Base-by-base conservation (phyloP, 2,329 filamentous ascomycete genomes). In the Dryadomyces quercivorus region DNA sequence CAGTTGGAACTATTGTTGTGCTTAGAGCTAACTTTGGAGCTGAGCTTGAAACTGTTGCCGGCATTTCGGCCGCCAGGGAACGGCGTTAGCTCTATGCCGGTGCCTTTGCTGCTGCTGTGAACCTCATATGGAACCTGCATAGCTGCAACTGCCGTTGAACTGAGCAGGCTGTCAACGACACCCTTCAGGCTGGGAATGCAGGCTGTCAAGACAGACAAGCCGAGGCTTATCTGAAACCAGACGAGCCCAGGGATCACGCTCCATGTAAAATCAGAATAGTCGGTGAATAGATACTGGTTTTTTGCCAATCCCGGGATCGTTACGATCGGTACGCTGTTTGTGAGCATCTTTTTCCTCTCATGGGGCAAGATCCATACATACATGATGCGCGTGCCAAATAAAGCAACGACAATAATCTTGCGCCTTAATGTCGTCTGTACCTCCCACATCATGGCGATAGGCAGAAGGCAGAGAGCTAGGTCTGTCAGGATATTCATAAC, bases 181-280 rank as follows among this genome's bases (percentile, higher is more conserved):
- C 55, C 46, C 55, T 59, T 60, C n/a, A 58, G 54, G 50, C 58
- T 58, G 10, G 59, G 58, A 10, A 58, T 58, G 48, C 56, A 58
- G n/a, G 59, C 59, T 8, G 58, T 60, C 36, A 60, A 49, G 2
- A 60, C 51, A 16, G 59, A 60, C 5, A 60, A 55, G 38, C 53
- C 49, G 34, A 52, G 52, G 13, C 51, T 54, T 16, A 56, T 38
- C 38, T 58, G 56, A 9, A 45, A 45, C 52, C 52, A 54, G 46
- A 54, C 22, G 16, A 54, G 38, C 16, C 47, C 50, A 38, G 52
- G 46, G 12, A 54, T 45, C 16, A 50, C 13, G 21, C 36, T 46
- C 58, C 59, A 60, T n/a, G 59, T 57, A 12, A 48, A 52, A 34
- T 60, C 58, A 8, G 22, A 5, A 16, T 53, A 48, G 53, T 57